Percentiles rank a stretch among this genome's conserved stretches.
Conservation (phyloP, 768 basidiomycete species). For the Suillus weaverae region DNA sequence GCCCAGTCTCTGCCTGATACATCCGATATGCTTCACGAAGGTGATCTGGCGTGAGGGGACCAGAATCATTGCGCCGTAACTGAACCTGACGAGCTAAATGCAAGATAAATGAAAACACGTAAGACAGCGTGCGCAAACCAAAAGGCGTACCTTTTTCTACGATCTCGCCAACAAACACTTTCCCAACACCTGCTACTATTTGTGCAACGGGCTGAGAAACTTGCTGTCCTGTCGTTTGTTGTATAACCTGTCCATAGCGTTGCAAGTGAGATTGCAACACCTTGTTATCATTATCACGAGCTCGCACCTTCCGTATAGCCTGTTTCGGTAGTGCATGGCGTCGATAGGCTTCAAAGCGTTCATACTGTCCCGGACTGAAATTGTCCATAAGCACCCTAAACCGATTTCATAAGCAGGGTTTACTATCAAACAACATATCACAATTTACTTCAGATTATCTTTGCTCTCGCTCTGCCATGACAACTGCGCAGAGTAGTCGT, state of each 20-base stretch:
- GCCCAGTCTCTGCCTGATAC: constrained; percentile 80
- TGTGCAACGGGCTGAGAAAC: constrained; percentile 87
- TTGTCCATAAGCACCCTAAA: constrained; percentile 87
- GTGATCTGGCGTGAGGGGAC: constrained; percentile 85
- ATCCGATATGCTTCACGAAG: constrained; percentile 84
- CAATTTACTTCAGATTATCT: constrained; percentile 74
- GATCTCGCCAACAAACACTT: constrained; percentile 92
- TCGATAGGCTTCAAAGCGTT: constrained; percentile 86
- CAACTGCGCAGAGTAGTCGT: constrained; percentile 81
- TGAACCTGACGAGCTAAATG: constrained; percentile 73
- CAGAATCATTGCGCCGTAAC: constrained; percentile 65
- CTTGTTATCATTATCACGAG: constrained; percentile 12
- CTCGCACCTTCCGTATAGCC: constrained; percentile 69
- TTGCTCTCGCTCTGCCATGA: constrained; percentile 88
- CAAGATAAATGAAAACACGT: not conserved
- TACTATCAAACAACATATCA: constrained; percentile 9
- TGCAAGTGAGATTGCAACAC: not conserved
- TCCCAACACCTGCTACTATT: constrained; percentile 85
- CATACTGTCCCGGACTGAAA: constrained; percentile 80
- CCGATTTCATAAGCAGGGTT: not conserved
- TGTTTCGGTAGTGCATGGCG: constrained; percentile 83
- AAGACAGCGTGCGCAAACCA: not conserved
- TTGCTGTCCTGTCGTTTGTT: constrained; percentile 77
- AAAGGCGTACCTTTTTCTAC: constrained; percentile 70
- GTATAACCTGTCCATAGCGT: constrained; percentile 60